phyloP scores from a whole-genome alignment of 169 alveolate genomes.

The Plasmodium relictum region DNA sequence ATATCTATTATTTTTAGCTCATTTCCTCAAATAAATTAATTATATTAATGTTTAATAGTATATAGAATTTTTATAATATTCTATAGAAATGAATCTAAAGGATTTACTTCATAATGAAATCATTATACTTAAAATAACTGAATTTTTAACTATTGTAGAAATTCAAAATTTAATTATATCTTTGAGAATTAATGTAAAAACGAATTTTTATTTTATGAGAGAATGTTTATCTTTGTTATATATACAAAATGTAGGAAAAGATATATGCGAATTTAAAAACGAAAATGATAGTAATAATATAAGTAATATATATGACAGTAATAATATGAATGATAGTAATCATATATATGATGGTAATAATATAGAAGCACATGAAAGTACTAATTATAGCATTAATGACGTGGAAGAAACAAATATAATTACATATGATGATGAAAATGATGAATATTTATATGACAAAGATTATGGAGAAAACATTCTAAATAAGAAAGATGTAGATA shows the following conservation, averaged over 20 bases:
- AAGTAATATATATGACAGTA: background rate
- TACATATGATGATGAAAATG: conserved; percentile 11
- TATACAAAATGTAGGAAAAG: background rate
- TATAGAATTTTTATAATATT: too few relatives aligned
- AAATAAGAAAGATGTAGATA: background rate
- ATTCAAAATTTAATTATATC: conserved; percentile 66
- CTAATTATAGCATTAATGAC: background rate
- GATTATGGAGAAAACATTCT: background rate
- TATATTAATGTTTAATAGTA: too few relatives aligned
- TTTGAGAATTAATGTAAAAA: conserved; percentile 59
- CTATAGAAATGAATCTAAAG: conserved; percentile 46
- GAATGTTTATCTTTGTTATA: conserved; percentile 52
- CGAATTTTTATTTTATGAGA: conserved; percentile 61
- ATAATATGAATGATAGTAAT: too few relatives aligned
- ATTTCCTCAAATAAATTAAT: too few relatives aligned
- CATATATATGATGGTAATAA: background rate
- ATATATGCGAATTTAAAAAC: background rate
- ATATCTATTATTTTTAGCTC: too few relatives aligned
- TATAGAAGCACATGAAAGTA: background rate
- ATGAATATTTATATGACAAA: background rate
- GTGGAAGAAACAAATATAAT: background rate
- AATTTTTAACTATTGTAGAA: conserved; percentile 43
- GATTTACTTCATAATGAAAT: conserved; percentile 65
- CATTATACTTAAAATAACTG: conserved; percentile 67
- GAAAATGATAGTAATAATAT: background rate